These are phyloP conservation scores for Pestalotiopsis sp. DNA, from an alignment of 2,329 filamentous ascomycete genomes.

Conservation along the genomic window DNA sequence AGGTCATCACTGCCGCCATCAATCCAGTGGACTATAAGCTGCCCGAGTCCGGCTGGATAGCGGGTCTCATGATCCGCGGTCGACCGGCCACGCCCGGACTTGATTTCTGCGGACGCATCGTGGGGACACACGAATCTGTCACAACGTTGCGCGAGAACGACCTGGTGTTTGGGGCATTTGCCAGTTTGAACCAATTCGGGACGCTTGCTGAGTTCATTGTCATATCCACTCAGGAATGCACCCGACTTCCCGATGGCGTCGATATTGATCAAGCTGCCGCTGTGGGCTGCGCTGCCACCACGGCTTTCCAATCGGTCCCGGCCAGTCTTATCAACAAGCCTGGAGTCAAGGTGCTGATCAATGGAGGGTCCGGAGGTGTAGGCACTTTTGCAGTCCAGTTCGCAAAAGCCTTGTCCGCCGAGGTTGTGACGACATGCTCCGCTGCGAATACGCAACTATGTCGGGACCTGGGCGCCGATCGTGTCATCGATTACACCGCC, in stretches of 20 bases:
- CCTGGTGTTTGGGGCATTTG: constrained; percentile 45
- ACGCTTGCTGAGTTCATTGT: constrained; percentile 44
- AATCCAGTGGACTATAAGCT: constrained; percentile 70
- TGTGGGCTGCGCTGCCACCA: constrained; percentile 47
- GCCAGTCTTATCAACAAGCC: constrained; percentile 38
- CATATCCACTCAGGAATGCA: constrained; percentile 30
- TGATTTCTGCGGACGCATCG: constrained; percentile 51
- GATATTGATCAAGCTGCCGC: constrained; percentile 41
- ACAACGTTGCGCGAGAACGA: constrained; percentile 39
- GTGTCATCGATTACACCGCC: constrained; percentile 62
- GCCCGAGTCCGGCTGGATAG: constrained; percentile 49
- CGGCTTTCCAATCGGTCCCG: constrained; percentile 51
- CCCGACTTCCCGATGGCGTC: constrained; percentile 45
- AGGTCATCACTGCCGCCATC: constrained; percentile 54
- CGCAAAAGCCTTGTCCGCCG: constrained; percentile 61
- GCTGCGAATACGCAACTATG: constrained; percentile 58
- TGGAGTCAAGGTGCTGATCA: constrained; percentile 64
- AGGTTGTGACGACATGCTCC: constrained; percentile 63
- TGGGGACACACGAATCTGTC: constrained; percentile 27
- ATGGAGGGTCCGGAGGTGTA: constrained; percentile 65
- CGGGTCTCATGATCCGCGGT: constrained; percentile 36
- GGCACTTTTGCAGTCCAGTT: constrained; percentile 66
- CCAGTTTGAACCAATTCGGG: constrained; percentile 36
- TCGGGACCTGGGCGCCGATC: constrained; percentile 62
- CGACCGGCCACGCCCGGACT: constrained; percentile 50